A percentile compares a stretch with the other conserved stretches of the same genome.
Evolutionary conservation across 2,329 filamentous ascomycete genomes (phyloP).

Genomic region (Stemphylium lycopersici): DNA sequence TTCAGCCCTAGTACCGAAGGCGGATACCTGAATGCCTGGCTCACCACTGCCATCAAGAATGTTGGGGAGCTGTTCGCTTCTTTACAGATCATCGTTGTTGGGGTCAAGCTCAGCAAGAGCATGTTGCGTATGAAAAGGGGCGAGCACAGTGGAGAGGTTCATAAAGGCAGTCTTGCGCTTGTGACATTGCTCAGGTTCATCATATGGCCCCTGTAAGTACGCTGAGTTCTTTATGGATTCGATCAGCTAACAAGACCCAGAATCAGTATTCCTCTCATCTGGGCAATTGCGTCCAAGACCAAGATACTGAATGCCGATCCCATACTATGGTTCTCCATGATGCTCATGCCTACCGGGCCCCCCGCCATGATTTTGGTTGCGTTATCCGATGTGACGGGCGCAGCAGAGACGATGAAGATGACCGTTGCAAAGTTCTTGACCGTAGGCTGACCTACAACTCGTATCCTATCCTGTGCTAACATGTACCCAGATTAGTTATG

Average conservation of each 20-base stretch:
- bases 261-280: slow-evolving; percentile 62
- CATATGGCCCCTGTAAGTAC: slow-evolving; percentile 60
- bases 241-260: slow-evolving; percentile 15
- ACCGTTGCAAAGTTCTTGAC: slow-evolving; percentile 60
- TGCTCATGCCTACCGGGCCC: slow-evolving; percentile 64
- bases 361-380: slow-evolving; percentile 61
- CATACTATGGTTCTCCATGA: slow-evolving; percentile 70
- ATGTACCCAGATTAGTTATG: slow-evolving; percentile 48
- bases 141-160: slow-evolving; percentile 52
- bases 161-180: slow-evolving; percentile 58
- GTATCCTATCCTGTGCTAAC: not conserved
- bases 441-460: slow-evolving; percentile 34
- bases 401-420: slow-evolving; percentile 56
- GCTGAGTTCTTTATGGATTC: not conserved
- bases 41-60: slow-evolving; percentile 66
- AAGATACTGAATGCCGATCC: slow-evolving; percentile 61
- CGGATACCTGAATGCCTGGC: slow-evolving; percentile 70
- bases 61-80: slow-evolving; percentile 69
- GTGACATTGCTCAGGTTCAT: slow-evolving; percentile 65
- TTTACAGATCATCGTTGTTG: slow-evolving; percentile 69
- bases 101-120: slow-evolving; percentile 67
- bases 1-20: slow-evolving; percentile 64
- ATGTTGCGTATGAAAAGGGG: slow-evolving; percentile 56
- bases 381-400: slow-evolving; percentile 57
- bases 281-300: slow-evolving; percentile 60